Evolutionary conservation across 441 rosid genomes (phyloP), one percentile per base, ranked within the genome.

Genomic region (Aquilaria agallochum): DNA sequence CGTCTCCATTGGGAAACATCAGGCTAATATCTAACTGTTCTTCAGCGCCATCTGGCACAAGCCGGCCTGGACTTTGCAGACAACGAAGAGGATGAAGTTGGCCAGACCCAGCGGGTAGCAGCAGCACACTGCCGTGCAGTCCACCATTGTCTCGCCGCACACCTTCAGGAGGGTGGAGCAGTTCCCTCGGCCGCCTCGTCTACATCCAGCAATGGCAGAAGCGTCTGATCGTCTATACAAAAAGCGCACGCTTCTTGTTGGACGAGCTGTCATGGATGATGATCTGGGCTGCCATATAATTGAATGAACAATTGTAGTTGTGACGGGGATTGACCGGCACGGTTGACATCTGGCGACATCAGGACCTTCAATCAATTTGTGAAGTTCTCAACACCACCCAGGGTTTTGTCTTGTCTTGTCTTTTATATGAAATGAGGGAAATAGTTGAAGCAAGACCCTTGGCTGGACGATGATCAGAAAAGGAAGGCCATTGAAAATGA

Each of bases 41-140:
- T 78, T 70, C 51, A 72, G 27, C 4, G 82, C 84, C 2, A 74
- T 75, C 12, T 84, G 80, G 72, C 78, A 83, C 55, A 83, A 73
- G 4, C 84, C 76, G 0, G 66, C 63, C 0, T 86, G 89, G 12
- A 83, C 70, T 70, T 79, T 77, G 75, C 77, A 83, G 53, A 80
- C 31, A 0, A 80, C 86, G 50, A 79, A 69, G n/a, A 80, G 76
- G 20, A 83, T 31, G 2, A 83, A 77, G 68, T 74, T 79, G 3
- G 74, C 82, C 11, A 83, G 42, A 31, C 85, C 82, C 48, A 78
- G 76, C 1, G 89, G 89, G 68, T 83, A 76, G 58, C 89, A 83
- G 34, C 89, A 83, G 66, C 86, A 80, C 0, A 83, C 77, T 50
- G 79, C 89, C 70, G 82, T 82, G 77, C 85, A 77, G 64, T 83